A percentile compares a stretch with the other conserved stretches of the same genome.
Conservation (phyloP, 2,329 filamentous ascomycete species). For the Claviceps sp. region DNA sequence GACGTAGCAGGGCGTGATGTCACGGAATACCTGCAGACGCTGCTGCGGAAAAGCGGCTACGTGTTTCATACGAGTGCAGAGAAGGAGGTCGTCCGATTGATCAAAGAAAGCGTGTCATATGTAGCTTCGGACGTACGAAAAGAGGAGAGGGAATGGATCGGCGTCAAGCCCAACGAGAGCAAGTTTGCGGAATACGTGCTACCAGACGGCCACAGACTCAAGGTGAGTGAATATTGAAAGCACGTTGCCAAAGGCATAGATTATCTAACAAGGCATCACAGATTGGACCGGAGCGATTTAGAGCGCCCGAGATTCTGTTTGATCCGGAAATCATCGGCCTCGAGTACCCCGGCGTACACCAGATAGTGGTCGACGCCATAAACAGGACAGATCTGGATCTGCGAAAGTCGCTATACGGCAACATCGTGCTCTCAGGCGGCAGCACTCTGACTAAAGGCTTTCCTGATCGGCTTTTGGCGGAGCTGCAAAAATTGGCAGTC, state of each 20-base stretch:
- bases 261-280: constrained; percentile 23
- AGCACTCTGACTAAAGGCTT: constrained; percentile 96
- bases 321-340: constrained; percentile 94
- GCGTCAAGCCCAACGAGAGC: constrained; percentile 60
- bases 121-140: constrained; percentile 81
- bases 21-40: constrained; percentile 83
- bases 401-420: constrained; percentile 84
- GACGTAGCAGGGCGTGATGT: constrained; percentile 94
- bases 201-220: constrained; percentile 86
- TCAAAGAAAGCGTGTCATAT: constrained; percentile 92
- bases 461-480: constrained; percentile 78
- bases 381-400: constrained; percentile 91
- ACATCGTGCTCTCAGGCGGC: constrained; percentile 92
- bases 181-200: constrained; percentile 79
- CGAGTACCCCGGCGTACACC: constrained; percentile 93
- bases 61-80: constrained; percentile 96
- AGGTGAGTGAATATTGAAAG: constrained; percentile 36
- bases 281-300: constrained; percentile 88
- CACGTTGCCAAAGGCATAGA: neutral
- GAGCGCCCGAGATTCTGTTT: constrained; percentile 93
- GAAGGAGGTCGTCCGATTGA: constrained; percentile 95
- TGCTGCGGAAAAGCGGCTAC: constrained; percentile 84
- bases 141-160: constrained; percentile 93
- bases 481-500: constrained; percentile 85
- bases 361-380: constrained; percentile 95